Conservation (phyloP, 2,329 filamentous ascomycete species). For the Daldinia eschscholtzii region DNA sequence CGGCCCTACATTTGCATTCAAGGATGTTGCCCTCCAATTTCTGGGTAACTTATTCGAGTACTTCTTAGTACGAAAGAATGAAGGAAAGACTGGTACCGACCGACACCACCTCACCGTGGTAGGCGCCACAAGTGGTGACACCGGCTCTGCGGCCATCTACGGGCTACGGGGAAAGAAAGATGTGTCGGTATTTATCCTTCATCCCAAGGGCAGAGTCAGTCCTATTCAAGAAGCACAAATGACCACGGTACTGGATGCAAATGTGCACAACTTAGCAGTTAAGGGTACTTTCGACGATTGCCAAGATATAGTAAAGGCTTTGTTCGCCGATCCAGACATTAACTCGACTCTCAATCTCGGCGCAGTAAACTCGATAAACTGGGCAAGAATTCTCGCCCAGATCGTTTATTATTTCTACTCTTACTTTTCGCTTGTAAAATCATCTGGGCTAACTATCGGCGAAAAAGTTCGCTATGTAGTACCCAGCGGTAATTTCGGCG, state of each 20-base stretch:
- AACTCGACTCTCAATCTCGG: conserved; percentile 87
- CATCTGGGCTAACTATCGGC: conserved; percentile 70
- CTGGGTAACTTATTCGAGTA: conserved; percentile 97
- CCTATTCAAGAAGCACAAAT: conserved; percentile 97
- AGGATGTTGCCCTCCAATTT: conserved; percentile 94
- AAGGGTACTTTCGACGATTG: conserved; percentile 96
- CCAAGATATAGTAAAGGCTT: conserved; percentile 94
- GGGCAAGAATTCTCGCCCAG: conserved; percentile 93
- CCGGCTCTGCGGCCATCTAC: conserved; percentile 95
- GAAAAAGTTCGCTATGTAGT: conserved; percentile 87
- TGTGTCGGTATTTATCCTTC: conserved; percentile 94
- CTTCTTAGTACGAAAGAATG: conserved; percentile 80
- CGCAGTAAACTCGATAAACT: conserved; percentile 98
- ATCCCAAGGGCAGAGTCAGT: conserved; percentile 90
- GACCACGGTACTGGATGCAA: conserved; percentile 90
- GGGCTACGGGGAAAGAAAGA: conserved; percentile 96
- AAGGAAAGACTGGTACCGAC: conserved; percentile 74
- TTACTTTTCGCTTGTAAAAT: conserved; percentile 83
- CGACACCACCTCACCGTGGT: conserved; percentile 87
- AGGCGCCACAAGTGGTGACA: conserved; percentile 88
- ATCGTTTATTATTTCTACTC: conserved; percentile 97
- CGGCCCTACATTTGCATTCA: conserved; percentile 94
- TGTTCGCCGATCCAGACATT: conserved; percentile 87
- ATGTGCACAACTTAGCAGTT: conserved; percentile 93
- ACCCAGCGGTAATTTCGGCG: conserved; percentile 93